Conservation (phyloP, 805 yeast genomes). For the Suhomyces vadensis region DNA sequence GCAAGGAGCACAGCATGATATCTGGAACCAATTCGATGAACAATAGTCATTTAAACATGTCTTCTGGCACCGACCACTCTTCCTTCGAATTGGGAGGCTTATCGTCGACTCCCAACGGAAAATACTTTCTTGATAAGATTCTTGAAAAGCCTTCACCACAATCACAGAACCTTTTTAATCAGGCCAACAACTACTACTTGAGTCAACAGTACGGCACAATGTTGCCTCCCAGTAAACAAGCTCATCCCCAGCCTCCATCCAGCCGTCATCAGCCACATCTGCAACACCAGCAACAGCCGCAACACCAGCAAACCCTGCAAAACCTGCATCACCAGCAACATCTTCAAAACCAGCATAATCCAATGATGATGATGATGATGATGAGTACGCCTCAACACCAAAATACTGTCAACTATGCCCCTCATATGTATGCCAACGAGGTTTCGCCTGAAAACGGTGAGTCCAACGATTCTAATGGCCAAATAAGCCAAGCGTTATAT, state of each 20-base stretch:
- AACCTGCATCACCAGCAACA: conserved; percentile 13
- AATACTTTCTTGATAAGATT: conserved; percentile 39
- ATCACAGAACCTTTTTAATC: conserved; percentile 19
- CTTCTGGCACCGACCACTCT: conserved; percentile 38
- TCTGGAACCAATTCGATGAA: conserved; percentile 31
- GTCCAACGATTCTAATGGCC: conserved; percentile 4
- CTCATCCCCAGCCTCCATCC: conserved; percentile 12
- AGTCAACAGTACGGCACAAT: conserved; percentile 18
- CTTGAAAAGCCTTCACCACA: conserved; percentile 43
- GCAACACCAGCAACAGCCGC: conserved; percentile 10
- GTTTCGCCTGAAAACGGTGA: conserved; percentile 15
- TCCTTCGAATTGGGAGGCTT: conserved; percentile 42
- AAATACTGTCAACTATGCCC: conserved; percentile 24
- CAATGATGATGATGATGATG: conserved; percentile 31
- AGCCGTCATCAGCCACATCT: conserved; percentile 8
- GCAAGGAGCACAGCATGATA: conserved; percentile 32
- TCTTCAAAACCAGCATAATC: conserved; percentile 18
- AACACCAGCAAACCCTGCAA: conserved; percentile 12
- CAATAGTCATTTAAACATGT: conserved; percentile 34
- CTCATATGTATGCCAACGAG: conserved; percentile 19
- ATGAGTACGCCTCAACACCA: conserved; percentile 48
- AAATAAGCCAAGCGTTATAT: conserved; percentile 13
- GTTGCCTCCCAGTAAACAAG: conserved; percentile 32
- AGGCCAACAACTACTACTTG: conserved; percentile 15
- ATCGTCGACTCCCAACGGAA: conserved; percentile 42